These are phyloP conservation scores for Ogataea methanolica DNA, from an alignment of 805 yeast species.

Conservation along the genomic window DNA sequence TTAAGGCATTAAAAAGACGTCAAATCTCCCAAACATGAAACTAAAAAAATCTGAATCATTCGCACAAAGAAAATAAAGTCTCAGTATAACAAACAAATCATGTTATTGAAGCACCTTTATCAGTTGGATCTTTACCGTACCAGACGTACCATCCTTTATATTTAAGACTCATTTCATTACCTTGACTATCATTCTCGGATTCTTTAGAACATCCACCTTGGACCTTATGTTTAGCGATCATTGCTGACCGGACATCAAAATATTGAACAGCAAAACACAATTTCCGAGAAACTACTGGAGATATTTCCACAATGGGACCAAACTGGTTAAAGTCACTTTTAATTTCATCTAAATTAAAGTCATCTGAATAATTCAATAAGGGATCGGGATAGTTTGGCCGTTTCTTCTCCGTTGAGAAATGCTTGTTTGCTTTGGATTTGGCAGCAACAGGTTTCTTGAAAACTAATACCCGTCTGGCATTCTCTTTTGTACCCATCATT, in stretches of 20 bases:
- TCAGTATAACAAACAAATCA: constrained; percentile 1
- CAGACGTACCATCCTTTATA: constrained; percentile 59
- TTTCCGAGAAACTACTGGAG: constrained; percentile 64
- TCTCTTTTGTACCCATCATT: constrained; percentile 32
- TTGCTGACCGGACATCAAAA: constrained; percentile 54
- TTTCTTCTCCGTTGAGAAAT: constrained; percentile 12
- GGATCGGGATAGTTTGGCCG: constrained; percentile 39
- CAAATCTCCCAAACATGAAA: too few relatives aligned
- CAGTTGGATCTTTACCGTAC: constrained; percentile 67
- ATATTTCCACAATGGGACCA: constrained; percentile 58
- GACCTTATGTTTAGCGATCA: constrained; percentile 49
- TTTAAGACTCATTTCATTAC: constrained; percentile 31
- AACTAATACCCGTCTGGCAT: constrained; percentile 53
- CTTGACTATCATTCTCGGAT: constrained; percentile 1
- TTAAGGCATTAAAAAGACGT: too few relatives aligned
- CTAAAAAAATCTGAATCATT: too few relatives aligned
- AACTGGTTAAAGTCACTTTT: constrained; percentile 46
- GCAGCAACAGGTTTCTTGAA: constrained; percentile 35
- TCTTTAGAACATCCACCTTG: background rate
- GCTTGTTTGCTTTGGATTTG: constrained; percentile 17
- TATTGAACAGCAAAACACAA: constrained; percentile 58
- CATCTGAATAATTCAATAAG: constrained; percentile 35
- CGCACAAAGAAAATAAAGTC: too few relatives aligned
- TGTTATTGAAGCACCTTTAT: constrained; percentile 32
- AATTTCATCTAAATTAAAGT: constrained; percentile 41